Evolutionary conservation across 768 basidiomycete genomes (phyloP), one percentile per base, ranked within the genome.

Genomic region (Boletus rubescentipes): DNA sequence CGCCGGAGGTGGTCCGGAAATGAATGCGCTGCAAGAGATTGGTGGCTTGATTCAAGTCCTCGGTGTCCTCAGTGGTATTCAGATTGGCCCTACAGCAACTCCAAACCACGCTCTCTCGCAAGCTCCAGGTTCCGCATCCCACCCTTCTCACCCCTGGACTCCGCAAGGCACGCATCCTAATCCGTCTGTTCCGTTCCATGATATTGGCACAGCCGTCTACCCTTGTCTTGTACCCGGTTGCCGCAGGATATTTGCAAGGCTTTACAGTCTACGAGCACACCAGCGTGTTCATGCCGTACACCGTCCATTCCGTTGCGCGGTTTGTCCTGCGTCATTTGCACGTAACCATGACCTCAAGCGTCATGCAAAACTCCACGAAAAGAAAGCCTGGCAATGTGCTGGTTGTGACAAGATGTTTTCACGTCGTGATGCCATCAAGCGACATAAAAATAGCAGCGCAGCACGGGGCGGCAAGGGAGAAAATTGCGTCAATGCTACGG

Each of bases 31-130:
- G 2, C 87, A 89, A 65, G 89, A 92, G 68, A 81, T 91, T 37
- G 81, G 84, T 39, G 87, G 87, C n/a, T 76, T 92, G 48, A 87
- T 91, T 52, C 89, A 91, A 61, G 87, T 91, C 58, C 79, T 92
- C 40, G 89, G 89, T 18, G 86, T 91, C 32, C 79, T 92, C 54
- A 88, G 85, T 56, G 87, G 86, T 2, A 85, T 89, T 39, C 87
- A 84, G 61, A 91, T 92, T 48, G 77, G 73, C 10, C 68, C 75
- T 16, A 58, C 74, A 29, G 46, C 64, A 40, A 74, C 79, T 8
- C 54, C 55, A 8, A 56, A 52, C 55, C 65, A 77, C 44, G 44
- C 54, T 23, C 41, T 73, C 49, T 54, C 51, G 18, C 60, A 53
- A 23, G 43, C 58, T 30, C 59, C 71, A 20, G 61, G 59, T 18